Conservation (phyloP, 768 basidiomycete species). For the Tulasnella sp. region DNA sequence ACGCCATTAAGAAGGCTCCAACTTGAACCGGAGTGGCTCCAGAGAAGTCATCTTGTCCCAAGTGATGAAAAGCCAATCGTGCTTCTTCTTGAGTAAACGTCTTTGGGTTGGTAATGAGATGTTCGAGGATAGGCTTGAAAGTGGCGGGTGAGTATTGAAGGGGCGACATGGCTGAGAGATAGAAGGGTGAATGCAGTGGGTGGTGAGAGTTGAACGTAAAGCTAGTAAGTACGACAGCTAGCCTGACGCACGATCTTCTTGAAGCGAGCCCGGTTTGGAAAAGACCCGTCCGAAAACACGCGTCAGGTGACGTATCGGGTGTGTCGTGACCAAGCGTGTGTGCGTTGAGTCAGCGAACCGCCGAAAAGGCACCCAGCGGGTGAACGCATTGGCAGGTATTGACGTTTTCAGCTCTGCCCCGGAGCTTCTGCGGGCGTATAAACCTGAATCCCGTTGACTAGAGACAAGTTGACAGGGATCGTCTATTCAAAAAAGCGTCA, state of each 20-base stretch:
- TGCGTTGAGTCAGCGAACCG: neutral
- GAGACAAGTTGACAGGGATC: neutral
- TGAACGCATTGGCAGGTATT: neutral
- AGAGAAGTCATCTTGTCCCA: conserved; percentile 49
- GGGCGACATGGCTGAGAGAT: neutral
- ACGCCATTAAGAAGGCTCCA: conserved; percentile 83
- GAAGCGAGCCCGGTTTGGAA: neutral
- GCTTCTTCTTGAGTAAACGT: conserved; percentile 58
- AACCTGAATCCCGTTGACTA: neutral
- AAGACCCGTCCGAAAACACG: neutral
- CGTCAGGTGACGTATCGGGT: neutral
- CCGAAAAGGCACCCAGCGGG: too few relatives aligned
- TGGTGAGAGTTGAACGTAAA: neutral
- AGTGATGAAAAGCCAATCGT: conserved; percentile 65
- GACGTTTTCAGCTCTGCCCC: neutral
- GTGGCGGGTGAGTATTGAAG: conserved; percentile 56
- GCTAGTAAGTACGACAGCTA: too few relatives aligned
- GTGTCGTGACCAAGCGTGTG: neutral
- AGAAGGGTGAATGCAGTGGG: conserved; percentile 20
- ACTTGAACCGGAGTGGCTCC: conserved; percentile 67
- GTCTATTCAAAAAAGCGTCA: neutral
- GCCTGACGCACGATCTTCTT: too few relatives aligned
- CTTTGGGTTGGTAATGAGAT: conserved; percentile 49
- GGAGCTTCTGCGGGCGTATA: neutral
- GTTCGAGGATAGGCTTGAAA: conserved; percentile 72